A percentile compares a stretch with the other conserved stretches of the same genome.
Evolutionary conservation across 805 yeast genomes (phyloP).

Genomic region (Candida boidinii): DNA sequence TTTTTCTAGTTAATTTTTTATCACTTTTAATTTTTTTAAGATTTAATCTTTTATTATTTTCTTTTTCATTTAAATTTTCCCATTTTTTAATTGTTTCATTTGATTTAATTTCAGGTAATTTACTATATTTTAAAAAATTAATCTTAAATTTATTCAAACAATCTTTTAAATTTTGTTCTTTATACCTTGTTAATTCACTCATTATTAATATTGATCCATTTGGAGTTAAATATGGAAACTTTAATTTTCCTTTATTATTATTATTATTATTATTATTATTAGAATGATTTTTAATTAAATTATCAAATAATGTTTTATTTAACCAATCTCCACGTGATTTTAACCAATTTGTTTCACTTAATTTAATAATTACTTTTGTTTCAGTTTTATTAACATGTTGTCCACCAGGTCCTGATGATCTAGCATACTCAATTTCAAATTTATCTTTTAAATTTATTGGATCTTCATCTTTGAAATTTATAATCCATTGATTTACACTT

Average conservation of each 20-base stretch:
- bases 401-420: constrained; percentile 54
- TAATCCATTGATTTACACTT: too few relatives aligned
- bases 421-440: too few relatives aligned
- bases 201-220: constrained; percentile 18
- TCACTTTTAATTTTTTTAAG: not conserved
- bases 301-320: constrained; percentile 26
- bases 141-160: constrained; percentile 36
- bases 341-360: constrained; percentile 25
- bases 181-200: constrained; percentile 25
- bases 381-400: constrained; percentile 54
- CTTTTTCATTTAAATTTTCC: constrained; percentile 1
- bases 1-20: constrained; percentile 1
- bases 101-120: not conserved
- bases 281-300: constrained; percentile 18
- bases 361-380: constrained; percentile 31
- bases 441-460: too few relatives aligned
- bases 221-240: constrained; percentile 19
- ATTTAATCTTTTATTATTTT: not conserved
- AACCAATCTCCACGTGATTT: constrained; percentile 36
- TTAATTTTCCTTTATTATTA: too few relatives aligned
- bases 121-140: constrained; percentile 27
- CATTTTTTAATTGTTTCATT: constrained; percentile 3
- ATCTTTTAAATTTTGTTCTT: constrained; percentile 35
- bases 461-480: too few relatives aligned
- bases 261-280: too few relatives aligned